phyloP scores from a whole-genome alignment of 1,139 yeast genomes.

The Kodamaea plutei region DNA sequence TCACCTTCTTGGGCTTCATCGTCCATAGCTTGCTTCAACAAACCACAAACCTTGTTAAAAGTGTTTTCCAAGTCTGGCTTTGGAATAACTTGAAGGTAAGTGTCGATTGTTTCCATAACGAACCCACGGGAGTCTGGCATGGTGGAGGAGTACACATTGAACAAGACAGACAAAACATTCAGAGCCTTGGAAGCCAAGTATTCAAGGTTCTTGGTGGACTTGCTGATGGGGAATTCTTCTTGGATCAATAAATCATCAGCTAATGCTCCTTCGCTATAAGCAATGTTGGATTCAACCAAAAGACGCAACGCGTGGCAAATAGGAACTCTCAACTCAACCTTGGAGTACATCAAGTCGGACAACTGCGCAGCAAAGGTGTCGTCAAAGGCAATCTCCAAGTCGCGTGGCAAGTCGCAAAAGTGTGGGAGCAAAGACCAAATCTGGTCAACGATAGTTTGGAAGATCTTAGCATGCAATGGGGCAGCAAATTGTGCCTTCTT shows the following conservation, averaged over 20 bases:
- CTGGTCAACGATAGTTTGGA: conserved; percentile 82
- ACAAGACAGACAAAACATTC: conserved; percentile 78
- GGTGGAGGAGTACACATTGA: conserved; percentile 88
- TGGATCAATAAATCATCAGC: conserved; percentile 55
- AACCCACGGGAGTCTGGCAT: conserved; percentile 78
- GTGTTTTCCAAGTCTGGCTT: conserved; percentile 64
- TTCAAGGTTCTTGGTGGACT: conserved; percentile 54
- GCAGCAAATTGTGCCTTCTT: conserved; percentile 41
- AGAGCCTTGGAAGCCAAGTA: conserved; percentile 64
- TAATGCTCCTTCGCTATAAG: conserved; percentile 57
- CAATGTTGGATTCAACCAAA: conserved; percentile 72
- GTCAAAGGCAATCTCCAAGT: conserved; percentile 58
- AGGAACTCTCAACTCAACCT: conserved; percentile 69
- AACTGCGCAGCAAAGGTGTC: conserved; percentile 75
- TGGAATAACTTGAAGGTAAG: conserved; percentile 69
- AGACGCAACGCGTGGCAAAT: conserved; percentile 79
- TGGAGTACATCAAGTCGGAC: conserved; percentile 69
- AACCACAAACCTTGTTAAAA: conserved; percentile 80
- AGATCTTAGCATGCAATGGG: conserved; percentile 68
- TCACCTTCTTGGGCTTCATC: conserved; percentile 39
- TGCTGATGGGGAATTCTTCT: conserved; percentile 55
- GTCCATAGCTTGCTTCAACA: conserved; percentile 72
- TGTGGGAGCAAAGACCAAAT: conserved; percentile 89
- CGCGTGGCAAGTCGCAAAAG: conserved; percentile 83
- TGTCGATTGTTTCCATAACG: conserved; percentile 81